Evolutionary conservation across 768 basidiomycete species (phyloP).

Genomic region (Tubosaeta sp.): DNA sequence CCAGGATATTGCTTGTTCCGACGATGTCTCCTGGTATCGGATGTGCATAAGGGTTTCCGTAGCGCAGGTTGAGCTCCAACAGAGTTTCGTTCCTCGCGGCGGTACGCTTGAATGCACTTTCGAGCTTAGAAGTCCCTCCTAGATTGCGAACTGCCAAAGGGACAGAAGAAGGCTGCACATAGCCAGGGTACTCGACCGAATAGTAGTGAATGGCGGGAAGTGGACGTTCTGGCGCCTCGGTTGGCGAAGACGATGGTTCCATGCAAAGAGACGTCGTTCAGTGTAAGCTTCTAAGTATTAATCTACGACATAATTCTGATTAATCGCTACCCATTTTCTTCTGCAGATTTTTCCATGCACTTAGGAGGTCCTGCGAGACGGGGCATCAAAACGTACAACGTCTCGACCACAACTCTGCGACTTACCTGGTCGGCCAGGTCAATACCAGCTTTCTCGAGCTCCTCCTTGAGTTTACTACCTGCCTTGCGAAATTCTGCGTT

Average conservation of each 20-base stretch:
- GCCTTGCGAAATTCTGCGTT: conserved; percentile 51
- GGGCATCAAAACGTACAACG: neutral
- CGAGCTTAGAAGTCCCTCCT: conserved; percentile 67
- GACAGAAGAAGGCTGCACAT: conserved; percentile 61
- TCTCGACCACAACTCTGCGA: neutral
- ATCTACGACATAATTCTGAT: neutral
- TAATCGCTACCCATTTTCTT: conserved; percentile 24
- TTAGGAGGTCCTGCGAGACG: conserved; percentile 43
- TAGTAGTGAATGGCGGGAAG: conserved; percentile 63
- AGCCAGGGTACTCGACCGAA: conserved; percentile 89
- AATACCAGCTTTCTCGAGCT: conserved; percentile 57
- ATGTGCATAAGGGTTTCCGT: conserved; percentile 75
- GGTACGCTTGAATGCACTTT: conserved; percentile 71
- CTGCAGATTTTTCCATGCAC: conserved; percentile 33
- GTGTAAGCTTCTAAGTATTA: neutral
- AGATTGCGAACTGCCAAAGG: conserved; percentile 59
- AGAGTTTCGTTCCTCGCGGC: conserved; percentile 58
- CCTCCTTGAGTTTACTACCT: conserved; percentile 42
- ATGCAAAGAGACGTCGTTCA: no score
- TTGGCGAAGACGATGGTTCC: conserved; percentile 11
- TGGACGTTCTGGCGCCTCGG: conserved; percentile 36
- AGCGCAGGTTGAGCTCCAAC: conserved; percentile 73
- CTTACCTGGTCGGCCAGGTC: conserved; percentile 53
- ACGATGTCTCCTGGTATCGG: conserved; percentile 81
- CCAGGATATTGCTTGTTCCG: conserved; percentile 71